Conservation (phyloP, 768 basidiomycete genomes). For the Psilocybe tampanensis region DNA sequence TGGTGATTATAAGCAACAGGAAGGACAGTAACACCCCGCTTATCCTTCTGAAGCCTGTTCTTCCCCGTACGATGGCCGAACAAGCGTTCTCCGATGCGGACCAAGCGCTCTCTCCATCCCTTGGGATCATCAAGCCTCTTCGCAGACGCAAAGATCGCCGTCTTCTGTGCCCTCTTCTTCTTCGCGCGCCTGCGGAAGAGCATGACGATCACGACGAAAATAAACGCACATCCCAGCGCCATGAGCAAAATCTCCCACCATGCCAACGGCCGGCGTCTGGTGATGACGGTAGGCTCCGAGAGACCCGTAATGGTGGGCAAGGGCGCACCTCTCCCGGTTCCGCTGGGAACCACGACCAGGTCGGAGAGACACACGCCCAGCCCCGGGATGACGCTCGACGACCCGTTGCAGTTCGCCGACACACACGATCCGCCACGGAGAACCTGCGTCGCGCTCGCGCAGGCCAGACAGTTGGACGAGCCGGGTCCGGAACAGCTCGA, state of each 20-base stretch:
- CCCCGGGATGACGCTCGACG: slow-evolving; percentile 60
- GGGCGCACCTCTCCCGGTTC: slow-evolving; percentile 46
- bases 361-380: slow-evolving; percentile 83
- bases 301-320: slow-evolving; percentile 63
- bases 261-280: slow-evolving; percentile 40
- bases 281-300: slow-evolving; percentile 46
- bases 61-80: slow-evolving; percentile 46
- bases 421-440: slow-evolving; percentile 69
- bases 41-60: slow-evolving; percentile 26
- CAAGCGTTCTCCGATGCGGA: slow-evolving; percentile 57
- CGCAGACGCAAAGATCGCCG: slow-evolving; percentile 62
- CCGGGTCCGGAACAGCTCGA: slow-evolving; percentile 78
- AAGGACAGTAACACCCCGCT: slow-evolving; percentile 15
- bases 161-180: slow-evolving; percentile 67
- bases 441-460: slow-evolving; percentile 62
- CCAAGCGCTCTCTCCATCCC: slow-evolving; percentile 59
- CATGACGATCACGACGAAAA: slow-evolving; percentile 66
- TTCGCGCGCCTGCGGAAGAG: slow-evolving; percentile 72
- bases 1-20: slow-evolving; percentile 27
- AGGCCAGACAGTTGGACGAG: slow-evolving; percentile 70
- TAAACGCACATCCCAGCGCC: slow-evolving; percentile 79
- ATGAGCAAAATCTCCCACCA: slow-evolving; percentile 91
- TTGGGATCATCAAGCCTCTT: slow-evolving; percentile 53
- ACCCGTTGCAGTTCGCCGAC: slow-evolving; percentile 58
- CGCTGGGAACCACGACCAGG: slow-evolving; percentile 56